Evolutionary conservation across 768 basidiomycete genomes (phyloP), one percentile per base, ranked within the genome.

Genomic region (Pluteus cervinus): DNA sequence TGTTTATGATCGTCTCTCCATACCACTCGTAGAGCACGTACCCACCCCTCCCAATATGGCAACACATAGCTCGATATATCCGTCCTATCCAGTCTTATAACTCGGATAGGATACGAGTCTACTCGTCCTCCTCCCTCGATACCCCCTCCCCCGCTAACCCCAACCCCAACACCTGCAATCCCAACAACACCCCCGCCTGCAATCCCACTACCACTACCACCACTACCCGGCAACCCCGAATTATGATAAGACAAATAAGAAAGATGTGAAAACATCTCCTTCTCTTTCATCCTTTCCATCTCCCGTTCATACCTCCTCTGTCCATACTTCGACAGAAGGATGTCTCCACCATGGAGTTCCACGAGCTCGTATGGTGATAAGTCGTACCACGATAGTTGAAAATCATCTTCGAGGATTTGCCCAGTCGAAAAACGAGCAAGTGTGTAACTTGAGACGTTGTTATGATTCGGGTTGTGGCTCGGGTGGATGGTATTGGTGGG

Each of bases 351-450:
- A 34, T 88, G 83, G 12, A 88, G 54, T 48, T 88, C 86, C 15
- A 88, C 66, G 2, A 88, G 66, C 46, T 87, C 86, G 44, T 76
- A 64, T 0, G 79, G 71, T 5, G 64, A 58, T 15, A 86, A 49
- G 26, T 70, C 61, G 49, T 84, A 85, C 70, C 76, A 81, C 0
- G 69, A 58, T 1, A 71, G 50, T 7, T 62, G 44, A 30, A 70
- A 72, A 15, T 81, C 76, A 49, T 86, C 83, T 49, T 87, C 79
- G 21, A 87, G 69, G 10, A 82, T 57, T 45, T 81, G 71, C 3
- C 81, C 81, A 0, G 83, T 83, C 2, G 81, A 74, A 49, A 79
- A 86, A 1, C 78, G 71, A 12, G 85, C 50, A 9, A 86, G 62
- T 0, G 69, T 66, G 53, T 74, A 79, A 34, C 22, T 36, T 38